These are phyloP conservation scores for Penicillium atrosanguineum DNA, from an alignment of 495 filamentous ascomycete species.

Conservation along the genomic window DNA sequence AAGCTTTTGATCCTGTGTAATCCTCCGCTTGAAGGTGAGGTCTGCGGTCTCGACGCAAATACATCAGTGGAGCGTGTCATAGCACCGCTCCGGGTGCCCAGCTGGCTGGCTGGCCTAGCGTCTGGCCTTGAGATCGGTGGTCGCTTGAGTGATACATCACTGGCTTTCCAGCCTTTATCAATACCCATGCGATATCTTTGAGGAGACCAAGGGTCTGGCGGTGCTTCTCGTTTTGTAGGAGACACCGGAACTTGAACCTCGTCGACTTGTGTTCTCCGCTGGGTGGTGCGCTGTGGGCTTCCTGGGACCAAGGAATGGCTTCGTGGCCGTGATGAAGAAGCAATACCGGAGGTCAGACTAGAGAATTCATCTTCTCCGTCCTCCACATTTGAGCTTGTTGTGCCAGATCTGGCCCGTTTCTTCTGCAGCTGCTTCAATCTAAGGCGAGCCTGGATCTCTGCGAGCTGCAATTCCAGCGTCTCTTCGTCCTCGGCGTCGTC, in stretches of 20 bases:
- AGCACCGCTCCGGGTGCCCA: conserved; percentile 28
- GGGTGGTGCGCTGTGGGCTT: conserved; percentile 20
- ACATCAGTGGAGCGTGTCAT: conserved; percentile 23
- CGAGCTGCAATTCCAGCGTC: conserved; percentile 74
- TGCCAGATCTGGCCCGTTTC: conserved; percentile 38
- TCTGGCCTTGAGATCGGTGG: conserved; percentile 47
- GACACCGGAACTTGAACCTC: conserved; percentile 79
- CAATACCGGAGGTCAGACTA: conserved; percentile 26
- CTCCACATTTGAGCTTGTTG: conserved; percentile 20
- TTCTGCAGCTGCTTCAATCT: conserved; percentile 86
- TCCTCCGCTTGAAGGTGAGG: conserved; percentile 25
- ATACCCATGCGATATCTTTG: conserved; percentile 80
- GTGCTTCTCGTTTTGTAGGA: conserved; percentile 56
- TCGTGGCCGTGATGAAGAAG: conserved; percentile 19
- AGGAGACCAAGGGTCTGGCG: conserved; percentile 66
- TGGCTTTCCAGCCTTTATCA: conserved; percentile 79
- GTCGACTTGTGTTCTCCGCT: conserved; percentile 19
- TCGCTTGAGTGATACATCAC: conserved; percentile 80
- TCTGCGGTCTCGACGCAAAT: conserved; percentile 25
- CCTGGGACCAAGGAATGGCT: conserved; percentile 15
- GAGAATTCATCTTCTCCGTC: conserved; percentile 20
- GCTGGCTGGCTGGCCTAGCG: conserved; percentile 32
- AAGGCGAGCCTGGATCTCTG: conserved; percentile 80
- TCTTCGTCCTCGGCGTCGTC: conserved; percentile 72
- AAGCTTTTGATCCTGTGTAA: conserved; percentile 65